These are phyloP conservation scores for Nakazawaea ishiwadae DNA, from an alignment of 805 yeast genomes.

Conservation along the genomic window DNA sequence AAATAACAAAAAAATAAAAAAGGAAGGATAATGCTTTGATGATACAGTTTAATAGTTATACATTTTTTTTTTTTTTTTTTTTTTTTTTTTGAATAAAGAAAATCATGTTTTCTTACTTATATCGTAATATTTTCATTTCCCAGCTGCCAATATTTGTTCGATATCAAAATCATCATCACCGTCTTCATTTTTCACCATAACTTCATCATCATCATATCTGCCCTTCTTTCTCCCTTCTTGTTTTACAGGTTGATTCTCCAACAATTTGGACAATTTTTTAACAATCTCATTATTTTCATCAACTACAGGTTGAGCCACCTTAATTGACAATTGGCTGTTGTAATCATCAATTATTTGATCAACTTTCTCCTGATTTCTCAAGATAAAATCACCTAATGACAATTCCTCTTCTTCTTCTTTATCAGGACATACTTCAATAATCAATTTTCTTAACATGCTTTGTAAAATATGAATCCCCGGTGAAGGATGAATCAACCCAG, in stretches of 20 bases:
- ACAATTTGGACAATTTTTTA: slow-evolving; percentile 1
- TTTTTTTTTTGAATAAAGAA: neutral
- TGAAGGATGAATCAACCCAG: slow-evolving; percentile 9
- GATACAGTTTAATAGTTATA: neutral
- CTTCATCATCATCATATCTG: slow-evolving; percentile 1
- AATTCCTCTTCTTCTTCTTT: neutral
- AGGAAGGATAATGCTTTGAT: slow-evolving; percentile 8
- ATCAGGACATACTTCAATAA: neutral
- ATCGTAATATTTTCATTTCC: neutral
- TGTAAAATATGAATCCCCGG: slow-evolving; percentile 10
- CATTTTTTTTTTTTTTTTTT: neutral
- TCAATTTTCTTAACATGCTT: slow-evolving; percentile 2
- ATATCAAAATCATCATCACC: slow-evolving; percentile 9
- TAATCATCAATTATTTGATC: slow-evolving; percentile 3
- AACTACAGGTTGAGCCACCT: neutral
- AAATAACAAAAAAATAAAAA: slow-evolving; percentile 5
- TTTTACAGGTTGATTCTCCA: slow-evolving; percentile 3
- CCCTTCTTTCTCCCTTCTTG: neutral
- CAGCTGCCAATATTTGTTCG: too few relatives aligned
- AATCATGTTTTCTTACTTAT: neutral
- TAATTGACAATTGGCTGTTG: neutral
- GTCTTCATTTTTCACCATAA: neutral
- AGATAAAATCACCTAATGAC: neutral
- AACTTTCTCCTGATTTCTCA: slow-evolving; percentile 1
- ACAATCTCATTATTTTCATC: neutral